Base-by-base conservation (phyloP, 306 rosid species). In the Lotus japonicus region DNA sequence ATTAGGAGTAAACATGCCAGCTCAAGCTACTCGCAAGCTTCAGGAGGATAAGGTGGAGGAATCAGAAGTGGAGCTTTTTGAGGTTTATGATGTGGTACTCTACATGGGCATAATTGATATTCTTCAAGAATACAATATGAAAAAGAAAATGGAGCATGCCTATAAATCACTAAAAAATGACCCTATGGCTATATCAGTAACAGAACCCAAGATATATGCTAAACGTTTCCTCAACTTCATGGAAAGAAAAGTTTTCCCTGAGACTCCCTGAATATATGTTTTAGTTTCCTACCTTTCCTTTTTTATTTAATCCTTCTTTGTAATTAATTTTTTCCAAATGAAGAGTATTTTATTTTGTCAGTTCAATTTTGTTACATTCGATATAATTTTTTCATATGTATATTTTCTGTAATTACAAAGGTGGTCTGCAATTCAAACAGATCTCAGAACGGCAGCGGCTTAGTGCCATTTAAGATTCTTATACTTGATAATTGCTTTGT, bases 1-100 rank as follows among this genome's bases (percentile, higher is more conserved):
- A 74, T 53, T 94, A 79, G 99, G 99, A 50, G 97, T 90, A 19
- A 90, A 94, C 86, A 94, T 94, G 99, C 99, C 99, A 3, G 97
- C 99, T 18, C 90, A 81, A 73, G 97, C 99, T 0, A 68, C 57
- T 31, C 71, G 60, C 50, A 88, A 85, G 74, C 58, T 85, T 77
- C 62, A 5, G 1, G 74, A 81, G 50, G 88, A 69, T n/a, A 77
- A 67, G 52, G 81, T 66, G 26, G 90, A 82, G 52, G 82, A 86
- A 9, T 71, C 95, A 18, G 95, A 88, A 63, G 83, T 79, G 13
- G 99, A 90, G 66, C 95, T 81, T 68, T 84, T 86, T 48, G 97
- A 88, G 82, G 84, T 88, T 35, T 88, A 88, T 43, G 96, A 94
- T 33, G 97, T 90, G 58, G 96, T 94, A 13, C 89, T 94, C 16